These are phyloP conservation scores for Amphicarpaea edgeworthii DNA, from an alignment of 306 rosid species.

Conservation along the genomic window DNA sequence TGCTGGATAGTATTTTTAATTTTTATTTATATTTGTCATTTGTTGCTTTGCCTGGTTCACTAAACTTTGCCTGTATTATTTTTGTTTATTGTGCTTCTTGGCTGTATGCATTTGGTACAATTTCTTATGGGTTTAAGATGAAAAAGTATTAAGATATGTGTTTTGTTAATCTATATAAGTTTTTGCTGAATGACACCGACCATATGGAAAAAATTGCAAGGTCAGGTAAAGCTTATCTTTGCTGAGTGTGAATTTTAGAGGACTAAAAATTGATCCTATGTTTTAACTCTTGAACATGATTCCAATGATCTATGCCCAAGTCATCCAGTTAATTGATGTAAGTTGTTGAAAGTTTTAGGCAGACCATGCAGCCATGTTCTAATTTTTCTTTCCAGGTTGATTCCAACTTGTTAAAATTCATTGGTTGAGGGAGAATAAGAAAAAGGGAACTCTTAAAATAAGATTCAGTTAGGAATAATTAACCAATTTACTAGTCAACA, in stretches of 20 bases:
- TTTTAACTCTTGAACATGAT: not conserved
- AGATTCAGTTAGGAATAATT: not conserved
- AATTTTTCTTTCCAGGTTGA: slow-evolving; percentile 15
- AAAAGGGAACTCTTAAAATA: not conserved
- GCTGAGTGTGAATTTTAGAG: not conserved
- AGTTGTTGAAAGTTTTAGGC: slow-evolving; percentile 23
- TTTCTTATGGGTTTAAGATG: slow-evolving; percentile 1
- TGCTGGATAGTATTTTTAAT: slow-evolving; percentile 8
- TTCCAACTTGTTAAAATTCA: slow-evolving; percentile 27
- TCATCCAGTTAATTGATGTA: not conserved
- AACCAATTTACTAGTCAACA: not conserved
- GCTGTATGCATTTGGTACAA: slow-evolving; percentile 6
- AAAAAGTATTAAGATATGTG: slow-evolving; percentile 6
- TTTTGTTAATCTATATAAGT: not conserved
- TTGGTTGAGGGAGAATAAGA: slow-evolving; percentile 10
- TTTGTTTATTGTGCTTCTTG: slow-evolving; percentile 5
- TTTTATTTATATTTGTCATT: slow-evolving; percentile 1
- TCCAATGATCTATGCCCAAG: slow-evolving; percentile 25
- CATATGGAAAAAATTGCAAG: not conserved
- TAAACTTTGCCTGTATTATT: slow-evolving; percentile 16
- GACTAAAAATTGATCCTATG: not conserved
- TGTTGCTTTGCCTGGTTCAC: slow-evolving; percentile 11
- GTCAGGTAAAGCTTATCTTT: not conserved
- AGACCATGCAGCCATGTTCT: slow-evolving; percentile 14
- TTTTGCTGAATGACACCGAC: not conserved